Evolutionary conservation across 176 grass and related monocot genomes (phyloP).

Genomic region (Oryza meridionalis): DNA sequence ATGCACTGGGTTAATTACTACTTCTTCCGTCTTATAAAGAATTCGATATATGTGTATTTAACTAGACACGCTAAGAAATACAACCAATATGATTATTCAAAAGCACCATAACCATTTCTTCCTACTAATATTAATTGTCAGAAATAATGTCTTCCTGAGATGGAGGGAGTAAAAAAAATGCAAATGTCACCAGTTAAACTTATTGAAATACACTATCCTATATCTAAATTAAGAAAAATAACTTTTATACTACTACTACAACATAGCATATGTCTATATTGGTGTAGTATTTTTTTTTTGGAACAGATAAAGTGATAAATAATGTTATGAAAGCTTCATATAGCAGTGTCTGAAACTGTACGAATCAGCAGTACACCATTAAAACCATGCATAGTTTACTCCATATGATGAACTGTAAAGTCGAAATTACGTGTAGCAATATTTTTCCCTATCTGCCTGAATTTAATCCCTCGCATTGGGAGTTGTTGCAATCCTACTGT

Average conservation of each 20-base stretch:
- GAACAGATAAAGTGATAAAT: background rate
- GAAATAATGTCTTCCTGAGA: too few relatives aligned
- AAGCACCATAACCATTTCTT: too few relatives aligned
- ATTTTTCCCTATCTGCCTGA: background rate
- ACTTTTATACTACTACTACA: too few relatives aligned
- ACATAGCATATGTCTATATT: too few relatives aligned
- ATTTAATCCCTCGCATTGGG: slow-evolving; percentile 12
- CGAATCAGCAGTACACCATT: background rate
- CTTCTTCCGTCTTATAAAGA: too few relatives aligned
- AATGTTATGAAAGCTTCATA: background rate
- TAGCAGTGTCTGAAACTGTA: background rate
- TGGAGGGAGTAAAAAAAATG: background rate
- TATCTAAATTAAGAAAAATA: too few relatives aligned
- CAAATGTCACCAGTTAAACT: background rate
- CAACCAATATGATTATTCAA: too few relatives aligned
- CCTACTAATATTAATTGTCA: too few relatives aligned
- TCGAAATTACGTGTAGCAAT: background rate
- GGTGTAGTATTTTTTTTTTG: too few relatives aligned
- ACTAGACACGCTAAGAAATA: too few relatives aligned
- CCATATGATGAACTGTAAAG: background rate
- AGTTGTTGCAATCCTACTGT: slow-evolving; percentile 21
- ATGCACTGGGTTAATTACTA: background rate
- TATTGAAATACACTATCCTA: background rate
- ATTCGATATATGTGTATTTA: too few relatives aligned
- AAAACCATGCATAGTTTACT: slow-evolving; percentile 13